Evolutionary conservation across 768 basidiomycete species (phyloP).

Genomic region (Serendipita sp.): DNA sequence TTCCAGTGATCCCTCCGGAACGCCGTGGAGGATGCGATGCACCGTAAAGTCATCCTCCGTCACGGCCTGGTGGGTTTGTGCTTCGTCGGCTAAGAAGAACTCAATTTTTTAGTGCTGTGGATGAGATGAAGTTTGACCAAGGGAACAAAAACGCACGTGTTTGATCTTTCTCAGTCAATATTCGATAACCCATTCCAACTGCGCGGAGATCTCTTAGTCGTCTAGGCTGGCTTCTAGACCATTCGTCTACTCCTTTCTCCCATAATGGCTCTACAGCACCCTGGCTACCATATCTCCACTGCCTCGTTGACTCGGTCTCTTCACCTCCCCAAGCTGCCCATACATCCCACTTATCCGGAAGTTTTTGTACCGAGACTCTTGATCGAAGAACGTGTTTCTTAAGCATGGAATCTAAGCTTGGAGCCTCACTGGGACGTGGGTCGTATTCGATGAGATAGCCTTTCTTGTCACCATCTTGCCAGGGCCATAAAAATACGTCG

Average conservation of each 20-base stretch:
- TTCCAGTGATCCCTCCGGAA: slow-evolving; percentile 76
- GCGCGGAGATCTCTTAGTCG: slow-evolving; percentile 50
- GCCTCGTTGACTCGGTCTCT: slow-evolving; percentile 27
- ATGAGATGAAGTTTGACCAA: background rate
- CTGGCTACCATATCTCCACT: slow-evolving; percentile 47
- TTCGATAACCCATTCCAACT: slow-evolving; percentile 60
- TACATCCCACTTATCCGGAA: slow-evolving; percentile 60
- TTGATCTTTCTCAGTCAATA: slow-evolving; percentile 54
- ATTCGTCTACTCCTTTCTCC: slow-evolving; percentile 44
- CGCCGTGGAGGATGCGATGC: slow-evolving; percentile 66
- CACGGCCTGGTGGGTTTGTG: slow-evolving; percentile 39
- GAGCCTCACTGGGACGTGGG: slow-evolving; percentile 39
- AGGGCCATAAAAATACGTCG: slow-evolving; percentile 73
- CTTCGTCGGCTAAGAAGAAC: slow-evolving; percentile 24
- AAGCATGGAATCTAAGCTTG: slow-evolving; percentile 49
- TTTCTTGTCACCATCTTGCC: slow-evolving; percentile 25
- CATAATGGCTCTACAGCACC: slow-evolving; percentile 68
- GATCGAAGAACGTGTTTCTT: slow-evolving; percentile 78
- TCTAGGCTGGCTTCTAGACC: slow-evolving; percentile 29
- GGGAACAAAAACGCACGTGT: slow-evolving; percentile 55
- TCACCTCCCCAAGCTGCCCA: slow-evolving; percentile 67
- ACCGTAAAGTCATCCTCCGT: slow-evolving; percentile 46
- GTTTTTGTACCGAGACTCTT: slow-evolving; percentile 70
- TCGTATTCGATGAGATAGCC: slow-evolving; percentile 65
- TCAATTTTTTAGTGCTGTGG: slow-evolving; percentile 6